Percentiles rank a stretch among this genome's conserved stretches.
These are phyloP conservation scores for Euryodendron excelsum DNA, from an alignment of 148 eudicot genomes.

Conservation along the genomic window DNA sequence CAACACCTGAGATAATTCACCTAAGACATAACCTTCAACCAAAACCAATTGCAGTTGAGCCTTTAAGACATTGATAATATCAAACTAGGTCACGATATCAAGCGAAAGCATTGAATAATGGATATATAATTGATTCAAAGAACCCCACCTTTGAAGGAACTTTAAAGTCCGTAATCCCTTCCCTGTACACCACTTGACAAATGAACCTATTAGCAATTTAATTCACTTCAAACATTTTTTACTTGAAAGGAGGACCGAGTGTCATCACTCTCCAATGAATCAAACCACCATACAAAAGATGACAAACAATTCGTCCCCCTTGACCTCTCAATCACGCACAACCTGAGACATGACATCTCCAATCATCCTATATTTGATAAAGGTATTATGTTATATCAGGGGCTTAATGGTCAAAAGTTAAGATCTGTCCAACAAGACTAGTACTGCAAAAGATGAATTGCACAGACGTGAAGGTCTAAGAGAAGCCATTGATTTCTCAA, in stretches of 20 bases:
- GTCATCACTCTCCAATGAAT: neutral
- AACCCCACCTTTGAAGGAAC: neutral
- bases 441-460: neutral
- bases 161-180: neutral
- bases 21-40: neutral
- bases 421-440: neutral
- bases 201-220: neutral
- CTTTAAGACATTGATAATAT: neutral
- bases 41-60: neutral
- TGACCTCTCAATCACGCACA: slow-evolving; percentile 9
- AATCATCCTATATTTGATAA: neutral
- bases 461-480: neutral
- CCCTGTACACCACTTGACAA: neutral
- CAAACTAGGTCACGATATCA: neutral
- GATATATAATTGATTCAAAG: neutral
- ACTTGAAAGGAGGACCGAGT: neutral
- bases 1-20: slow-evolving; percentile 11
- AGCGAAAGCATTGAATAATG: neutral
- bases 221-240: neutral
- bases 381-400: neutral
- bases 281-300: neutral
- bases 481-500: neutral
- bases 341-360: neutral
- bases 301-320: neutral
- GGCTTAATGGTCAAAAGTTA: neutral